Conservation (phyloP, 2,329 filamentous ascomycete species). For the Hypoxylon sp. region DNA sequence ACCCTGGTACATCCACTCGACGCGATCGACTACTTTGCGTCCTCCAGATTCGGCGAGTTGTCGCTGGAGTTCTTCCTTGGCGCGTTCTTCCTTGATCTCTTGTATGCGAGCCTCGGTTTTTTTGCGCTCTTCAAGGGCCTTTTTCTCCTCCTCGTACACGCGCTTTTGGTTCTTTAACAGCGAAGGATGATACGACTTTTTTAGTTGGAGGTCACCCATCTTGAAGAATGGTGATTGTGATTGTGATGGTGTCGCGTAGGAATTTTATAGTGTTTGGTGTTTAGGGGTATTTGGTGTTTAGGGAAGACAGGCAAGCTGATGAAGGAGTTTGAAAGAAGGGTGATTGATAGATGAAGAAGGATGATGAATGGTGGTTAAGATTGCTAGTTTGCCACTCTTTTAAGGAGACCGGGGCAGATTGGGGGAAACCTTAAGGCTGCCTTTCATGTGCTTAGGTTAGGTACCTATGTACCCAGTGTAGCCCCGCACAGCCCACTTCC, state of each 20-base stretch:
- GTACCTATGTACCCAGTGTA: conserved; percentile 5
- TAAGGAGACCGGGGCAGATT: not conserved
- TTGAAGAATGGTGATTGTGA: conserved; percentile 59
- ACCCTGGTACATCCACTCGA: conserved; percentile 99
- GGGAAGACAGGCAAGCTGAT: conserved; percentile 9
- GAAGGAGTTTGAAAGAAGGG: not conserved
- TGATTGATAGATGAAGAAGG: too few relatives aligned
- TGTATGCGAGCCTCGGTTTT: conserved; percentile 90
- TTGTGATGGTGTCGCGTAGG: conserved; percentile 4
- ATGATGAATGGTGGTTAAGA: too few relatives aligned
- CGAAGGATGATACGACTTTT: conserved; percentile 94
- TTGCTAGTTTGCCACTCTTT: conserved; percentile 26
- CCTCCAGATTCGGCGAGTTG: conserved; percentile 91
- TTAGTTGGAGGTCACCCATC: conserved; percentile 93
- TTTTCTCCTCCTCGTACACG: conserved; percentile 92
- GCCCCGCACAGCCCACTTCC: conserved; percentile 14
- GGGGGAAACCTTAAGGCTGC: too few relatives aligned
- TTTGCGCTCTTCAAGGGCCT: conserved; percentile 94
- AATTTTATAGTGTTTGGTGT: too few relatives aligned
- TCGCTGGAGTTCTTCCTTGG: conserved; percentile 89
- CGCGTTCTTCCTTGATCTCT: conserved; percentile 92
- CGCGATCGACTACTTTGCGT: conserved; percentile 80
- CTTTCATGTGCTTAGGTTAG: too few relatives aligned
- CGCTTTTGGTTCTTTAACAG: conserved; percentile 89
- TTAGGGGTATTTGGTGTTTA: too few relatives aligned